A percentile compares a stretch with the other conserved stretches of the same genome.
Conservation (phyloP, 2,329 filamentous ascomycete genomes). For the Bipolaris gigantea region DNA sequence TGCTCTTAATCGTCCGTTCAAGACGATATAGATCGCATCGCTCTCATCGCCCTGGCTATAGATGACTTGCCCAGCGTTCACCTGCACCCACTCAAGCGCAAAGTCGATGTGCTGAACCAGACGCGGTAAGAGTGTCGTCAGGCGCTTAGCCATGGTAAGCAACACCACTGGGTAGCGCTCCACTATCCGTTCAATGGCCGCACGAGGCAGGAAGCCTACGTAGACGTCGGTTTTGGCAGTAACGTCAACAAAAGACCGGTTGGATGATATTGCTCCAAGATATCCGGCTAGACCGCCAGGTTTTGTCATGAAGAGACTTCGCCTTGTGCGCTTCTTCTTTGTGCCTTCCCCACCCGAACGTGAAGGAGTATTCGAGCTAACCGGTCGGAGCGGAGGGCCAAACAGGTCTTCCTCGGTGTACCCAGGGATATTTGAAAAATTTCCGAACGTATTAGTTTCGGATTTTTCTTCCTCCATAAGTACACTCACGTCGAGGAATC, state of each 20-base stretch:
- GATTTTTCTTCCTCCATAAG: conserved; percentile 65
- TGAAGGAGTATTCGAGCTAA: conserved; percentile 27
- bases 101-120: conserved; percentile 97
- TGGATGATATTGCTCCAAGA: conserved; percentile 89
- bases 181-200: conserved; percentile 85
- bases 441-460: conserved; percentile 50
- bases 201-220: conserved; percentile 87
- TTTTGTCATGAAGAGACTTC: conserved; percentile 86
- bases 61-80: conserved; percentile 91
- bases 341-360: conserved; percentile 34
- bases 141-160: conserved; percentile 90
- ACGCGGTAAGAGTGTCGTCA: conserved; percentile 85
- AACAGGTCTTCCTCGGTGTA: conserved; percentile 45
- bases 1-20: conserved; percentile 86
- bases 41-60: conserved; percentile 94
- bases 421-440: conserved; percentile 39
- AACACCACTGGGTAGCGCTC: conserved; percentile 90
- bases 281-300: conserved; percentile 94
- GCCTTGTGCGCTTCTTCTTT: conserved; percentile 59
- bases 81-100: conserved; percentile 96
- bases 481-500: conserved; percentile 93
- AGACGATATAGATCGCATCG: conserved; percentile 95
- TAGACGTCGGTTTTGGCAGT: conserved; percentile 98
- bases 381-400: conserved; percentile 30
- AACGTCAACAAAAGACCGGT: conserved; percentile 94